These are phyloP conservation scores for Mycena amicta DNA, from an alignment of 768 basidiomycete species.

Conservation along the genomic window DNA sequence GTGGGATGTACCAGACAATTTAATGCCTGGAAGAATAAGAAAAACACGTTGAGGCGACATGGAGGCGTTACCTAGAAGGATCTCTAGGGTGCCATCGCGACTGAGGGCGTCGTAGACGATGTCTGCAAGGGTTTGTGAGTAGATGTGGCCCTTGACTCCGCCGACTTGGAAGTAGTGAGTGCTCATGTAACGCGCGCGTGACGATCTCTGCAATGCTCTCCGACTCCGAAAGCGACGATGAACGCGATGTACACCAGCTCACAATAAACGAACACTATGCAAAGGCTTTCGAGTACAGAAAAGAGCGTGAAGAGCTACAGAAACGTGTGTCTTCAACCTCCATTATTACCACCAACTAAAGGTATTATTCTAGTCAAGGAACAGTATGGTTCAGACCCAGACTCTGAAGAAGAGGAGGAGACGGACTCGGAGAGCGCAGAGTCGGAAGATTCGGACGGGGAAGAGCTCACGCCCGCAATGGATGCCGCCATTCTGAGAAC, in stretches of 20 bases:
- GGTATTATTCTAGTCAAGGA: constrained; percentile 64
- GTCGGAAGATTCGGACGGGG: constrained; percentile 92
- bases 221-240: constrained; percentile 49
- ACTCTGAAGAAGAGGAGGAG: constrained; percentile 52
- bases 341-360: background rate
- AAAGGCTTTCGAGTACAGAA: constrained; percentile 80
- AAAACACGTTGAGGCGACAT: too few species aligned
- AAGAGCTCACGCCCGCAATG: constrained; percentile 89
- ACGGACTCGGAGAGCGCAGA: constrained; percentile 77
- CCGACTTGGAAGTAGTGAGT: constrained; percentile 20
- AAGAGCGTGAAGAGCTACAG: constrained; percentile 82
- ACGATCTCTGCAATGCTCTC: constrained; percentile 41
- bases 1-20: constrained; percentile 11
- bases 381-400: constrained; percentile 80
- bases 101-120: background rate
- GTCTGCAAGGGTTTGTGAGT: background rate
- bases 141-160: constrained; percentile 12
- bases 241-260: constrained; percentile 47
- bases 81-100: background rate
- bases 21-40: constrained; percentile 10
- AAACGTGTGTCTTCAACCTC: constrained; percentile 54
- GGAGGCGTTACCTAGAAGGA: too few species aligned
- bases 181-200: background rate
- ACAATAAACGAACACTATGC: constrained; percentile 79
- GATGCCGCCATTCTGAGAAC: constrained; percentile 95